Percentiles rank a stretch among this genome's conserved stretches.
Evolutionary conservation across 768 basidiomycete species (phyloP).

Genomic region (Auriscalpium vulgare): DNA sequence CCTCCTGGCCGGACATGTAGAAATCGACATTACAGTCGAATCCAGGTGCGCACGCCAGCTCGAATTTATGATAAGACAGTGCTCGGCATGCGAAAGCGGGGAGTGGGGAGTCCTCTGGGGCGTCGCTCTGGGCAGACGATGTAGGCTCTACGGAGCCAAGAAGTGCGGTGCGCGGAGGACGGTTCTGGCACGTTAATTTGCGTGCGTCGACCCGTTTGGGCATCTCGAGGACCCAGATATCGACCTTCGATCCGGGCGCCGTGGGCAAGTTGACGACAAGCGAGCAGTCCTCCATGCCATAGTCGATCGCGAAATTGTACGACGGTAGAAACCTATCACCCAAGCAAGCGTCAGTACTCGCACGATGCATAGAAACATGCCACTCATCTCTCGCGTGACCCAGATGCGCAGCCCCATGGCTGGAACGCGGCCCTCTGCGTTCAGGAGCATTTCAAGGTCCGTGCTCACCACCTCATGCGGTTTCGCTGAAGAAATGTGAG

Average conservation of each 20-base stretch:
- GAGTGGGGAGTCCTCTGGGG: background rate
- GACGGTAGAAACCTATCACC: background rate
- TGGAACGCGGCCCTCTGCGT: background rate
- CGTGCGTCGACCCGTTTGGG: background rate
- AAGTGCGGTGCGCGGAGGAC: background rate
- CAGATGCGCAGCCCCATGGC: background rate
- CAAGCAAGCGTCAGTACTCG: background rate
- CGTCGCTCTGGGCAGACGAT: no score
- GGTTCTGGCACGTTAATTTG: background rate
- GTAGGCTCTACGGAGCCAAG: background rate
- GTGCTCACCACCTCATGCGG: background rate
- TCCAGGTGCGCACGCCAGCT: background rate
- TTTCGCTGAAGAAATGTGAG: background rate
- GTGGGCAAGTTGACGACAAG: background rate
- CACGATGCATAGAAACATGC: background rate
- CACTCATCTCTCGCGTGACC: background rate
- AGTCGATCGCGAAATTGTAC: constrained; percentile 4
- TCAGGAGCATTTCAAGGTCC: background rate
- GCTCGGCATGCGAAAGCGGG: background rate
- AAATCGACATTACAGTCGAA: background rate
- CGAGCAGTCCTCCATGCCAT: constrained; percentile 5
- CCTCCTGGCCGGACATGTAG: background rate
- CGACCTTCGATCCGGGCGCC: background rate
- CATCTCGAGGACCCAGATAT: background rate
- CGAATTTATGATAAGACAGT: background rate